A percentile compares a stretch with the other conserved stretches of the same genome.
Conservation (phyloP, 1,284 basidiomycete species). For the Rugosomyces carneus region DNA sequence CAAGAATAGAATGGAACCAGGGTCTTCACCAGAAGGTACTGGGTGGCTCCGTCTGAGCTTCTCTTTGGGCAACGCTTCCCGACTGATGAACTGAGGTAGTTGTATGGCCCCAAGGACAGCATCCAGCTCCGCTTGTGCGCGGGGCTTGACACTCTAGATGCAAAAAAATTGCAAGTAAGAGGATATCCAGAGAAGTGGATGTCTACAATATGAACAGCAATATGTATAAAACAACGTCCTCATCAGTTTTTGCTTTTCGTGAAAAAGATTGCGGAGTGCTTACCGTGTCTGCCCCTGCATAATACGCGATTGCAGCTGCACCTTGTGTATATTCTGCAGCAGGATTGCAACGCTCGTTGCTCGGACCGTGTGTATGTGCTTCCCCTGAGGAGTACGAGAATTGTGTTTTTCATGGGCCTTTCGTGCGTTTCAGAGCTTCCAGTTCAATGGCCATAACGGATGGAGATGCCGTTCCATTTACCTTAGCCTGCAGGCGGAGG, state of each 20-base stretch:
- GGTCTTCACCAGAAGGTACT: conserved; percentile 12
- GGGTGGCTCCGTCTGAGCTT: conserved; percentile 21
- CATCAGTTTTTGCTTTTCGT: too few relatives aligned
- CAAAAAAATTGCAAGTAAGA: conserved; percentile 36
- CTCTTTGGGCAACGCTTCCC: conserved; percentile 24
- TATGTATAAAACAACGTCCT: too few relatives aligned
- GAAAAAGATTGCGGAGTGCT: too few relatives aligned
- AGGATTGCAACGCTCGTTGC: too few relatives aligned
- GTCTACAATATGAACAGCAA: neutral
- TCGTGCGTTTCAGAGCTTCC: conserved; percentile 6
- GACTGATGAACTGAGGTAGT: conserved; percentile 34
- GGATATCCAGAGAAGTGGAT: conserved; percentile 16
- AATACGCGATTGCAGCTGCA: conserved; percentile 12
- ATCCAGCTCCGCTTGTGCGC: conserved; percentile 43
- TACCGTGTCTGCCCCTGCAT: conserved; percentile 18
- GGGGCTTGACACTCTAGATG: conserved; percentile 36
- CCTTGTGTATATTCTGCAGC: conserved; percentile 10
- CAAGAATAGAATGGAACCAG: neutral
- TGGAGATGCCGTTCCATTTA: conserved; percentile 13
- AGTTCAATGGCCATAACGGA: conserved; percentile 15
- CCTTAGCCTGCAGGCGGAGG: too few relatives aligned
- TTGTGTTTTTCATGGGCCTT: too few relatives aligned
- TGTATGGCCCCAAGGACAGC: conserved; percentile 31
- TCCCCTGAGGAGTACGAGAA: too few relatives aligned
- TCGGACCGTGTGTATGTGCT: too few relatives aligned